These are phyloP conservation scores for Ilyonectria sp. DNA, from an alignment of 2,329 filamentous ascomycete genomes.

Conservation along the genomic window DNA sequence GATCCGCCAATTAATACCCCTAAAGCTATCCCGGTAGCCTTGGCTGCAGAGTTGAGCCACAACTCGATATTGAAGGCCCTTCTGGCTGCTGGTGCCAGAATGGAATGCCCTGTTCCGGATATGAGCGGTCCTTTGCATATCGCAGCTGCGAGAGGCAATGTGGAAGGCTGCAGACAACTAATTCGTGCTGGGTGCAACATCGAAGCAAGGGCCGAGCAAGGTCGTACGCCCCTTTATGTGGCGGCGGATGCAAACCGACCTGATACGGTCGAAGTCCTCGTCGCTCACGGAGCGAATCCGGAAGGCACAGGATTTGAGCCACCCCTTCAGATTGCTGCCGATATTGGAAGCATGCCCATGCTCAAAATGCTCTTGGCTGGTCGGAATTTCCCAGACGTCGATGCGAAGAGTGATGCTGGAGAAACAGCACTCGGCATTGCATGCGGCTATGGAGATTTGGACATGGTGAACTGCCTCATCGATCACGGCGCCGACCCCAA, in stretches of 20 bases:
- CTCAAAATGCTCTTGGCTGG: slow-evolving; percentile 27
- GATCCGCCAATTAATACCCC: slow-evolving; percentile 29
- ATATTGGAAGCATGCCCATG: slow-evolving; percentile 32
- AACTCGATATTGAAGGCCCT: slow-evolving; percentile 28
- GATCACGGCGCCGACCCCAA: slow-evolving; percentile 41
- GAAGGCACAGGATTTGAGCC: slow-evolving; percentile 29
- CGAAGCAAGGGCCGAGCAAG: slow-evolving; percentile 20
- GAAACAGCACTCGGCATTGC: slow-evolving; percentile 37
- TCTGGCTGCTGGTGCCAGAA: slow-evolving; percentile 31
- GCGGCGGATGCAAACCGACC: slow-evolving; percentile 25
- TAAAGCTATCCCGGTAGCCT: slow-evolving; percentile 35
- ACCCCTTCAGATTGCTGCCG: slow-evolving; percentile 33
- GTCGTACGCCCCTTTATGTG: slow-evolving; percentile 30
- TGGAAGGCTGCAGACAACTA: slow-evolving; percentile 28
- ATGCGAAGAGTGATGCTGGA: slow-evolving; percentile 24
- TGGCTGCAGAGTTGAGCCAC: slow-evolving; percentile 29
- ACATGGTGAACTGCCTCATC: slow-evolving; percentile 35
- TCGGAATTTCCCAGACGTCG: slow-evolving; percentile 18
- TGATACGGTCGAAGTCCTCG: slow-evolving; percentile 31
- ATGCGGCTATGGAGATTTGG: slow-evolving; percentile 17
- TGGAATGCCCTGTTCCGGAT: slow-evolving; percentile 22
- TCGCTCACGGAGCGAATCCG: slow-evolving; percentile 32
- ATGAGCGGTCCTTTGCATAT: slow-evolving; percentile 33
- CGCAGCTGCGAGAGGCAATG: slow-evolving; percentile 25
- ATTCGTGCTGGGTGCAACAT: slow-evolving; percentile 35